These are phyloP conservation scores for Papiliotrema flavescens DNA, from an alignment of 1,284 basidiomycete species.

Conservation along the genomic window DNA sequence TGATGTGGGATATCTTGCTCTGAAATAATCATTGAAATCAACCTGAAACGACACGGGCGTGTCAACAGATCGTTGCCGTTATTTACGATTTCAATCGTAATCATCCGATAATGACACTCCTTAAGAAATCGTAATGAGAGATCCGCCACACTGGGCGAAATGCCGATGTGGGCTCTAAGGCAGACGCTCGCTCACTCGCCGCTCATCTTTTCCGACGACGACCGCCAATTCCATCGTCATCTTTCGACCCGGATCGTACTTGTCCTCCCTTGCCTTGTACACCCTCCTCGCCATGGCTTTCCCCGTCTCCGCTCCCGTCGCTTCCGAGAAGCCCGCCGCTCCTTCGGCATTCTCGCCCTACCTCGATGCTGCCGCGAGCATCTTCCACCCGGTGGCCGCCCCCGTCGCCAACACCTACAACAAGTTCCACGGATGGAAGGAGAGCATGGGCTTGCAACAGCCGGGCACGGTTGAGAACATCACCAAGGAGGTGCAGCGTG, in stretches of 20 bases:
- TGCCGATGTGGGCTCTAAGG: too few species aligned
- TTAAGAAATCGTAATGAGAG: too few species aligned
- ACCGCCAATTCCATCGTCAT: not conserved
- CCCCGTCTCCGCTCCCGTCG: not conserved
- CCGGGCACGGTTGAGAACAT: slow-evolving; percentile 88
- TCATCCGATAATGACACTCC: too few species aligned
- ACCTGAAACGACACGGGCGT: too few species aligned
- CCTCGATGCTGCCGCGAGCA: slow-evolving; percentile 36
- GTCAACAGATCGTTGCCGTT: too few species aligned
- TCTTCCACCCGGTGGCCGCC: slow-evolving; percentile 42
- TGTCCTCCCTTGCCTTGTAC: not conserved
- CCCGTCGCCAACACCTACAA: slow-evolving; percentile 65
- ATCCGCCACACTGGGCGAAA: too few species aligned
- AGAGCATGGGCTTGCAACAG: slow-evolving; percentile 72
- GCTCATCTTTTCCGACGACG: not conserved
- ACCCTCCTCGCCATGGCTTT: not conserved
- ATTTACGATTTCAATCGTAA: too few species aligned
- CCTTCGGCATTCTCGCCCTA: slow-evolving; percentile 33
- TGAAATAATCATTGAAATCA: too few species aligned
- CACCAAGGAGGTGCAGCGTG: slow-evolving; percentile 84
- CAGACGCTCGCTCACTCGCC: too few species aligned
- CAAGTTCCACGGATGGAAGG: slow-evolving; percentile 74
- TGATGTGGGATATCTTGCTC: too few species aligned
- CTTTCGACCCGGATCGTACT: not conserved
- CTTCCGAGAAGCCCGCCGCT: slow-evolving; percentile 19